Conservation (phyloP, 2,329 filamentous ascomycete genomes). For the Apiospora rasikravindrae region DNA sequence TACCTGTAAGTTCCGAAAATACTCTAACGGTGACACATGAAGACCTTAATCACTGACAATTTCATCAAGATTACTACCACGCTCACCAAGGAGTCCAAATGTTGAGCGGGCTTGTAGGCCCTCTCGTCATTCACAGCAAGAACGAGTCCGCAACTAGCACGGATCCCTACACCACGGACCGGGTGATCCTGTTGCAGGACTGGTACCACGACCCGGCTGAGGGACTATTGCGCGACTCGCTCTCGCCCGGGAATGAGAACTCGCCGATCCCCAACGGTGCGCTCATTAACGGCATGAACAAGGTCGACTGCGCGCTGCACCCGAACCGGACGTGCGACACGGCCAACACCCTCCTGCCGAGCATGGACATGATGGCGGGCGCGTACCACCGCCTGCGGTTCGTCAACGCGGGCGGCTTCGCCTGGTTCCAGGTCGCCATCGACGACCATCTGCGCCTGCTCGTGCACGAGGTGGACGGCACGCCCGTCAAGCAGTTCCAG, state of each 20-base stretch:
- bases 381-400: conserved; percentile 70
- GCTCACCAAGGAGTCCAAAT: conserved; percentile 66
- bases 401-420: conserved; percentile 73
- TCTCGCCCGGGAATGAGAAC: conserved; percentile 48
- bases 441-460: conserved; percentile 62
- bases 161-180: conserved; percentile 58
- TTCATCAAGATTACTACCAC: conserved; percentile 41
- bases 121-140: conserved; percentile 66
- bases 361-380: conserved; percentile 54
- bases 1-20: conserved; percentile 39
- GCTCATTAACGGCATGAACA: conserved; percentile 50
- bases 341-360: conserved; percentile 43
- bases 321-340: conserved; percentile 51
- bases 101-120: conserved; percentile 69
- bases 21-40: not conserved
- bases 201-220: conserved; percentile 67
- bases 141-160: conserved; percentile 50
- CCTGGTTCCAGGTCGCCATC: conserved; percentile 73
- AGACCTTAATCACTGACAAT: conserved; percentile 29
- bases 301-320: conserved; percentile 45
- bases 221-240: conserved; percentile 42
- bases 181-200: conserved; percentile 69
- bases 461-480: conserved; percentile 74
- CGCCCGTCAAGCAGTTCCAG: conserved; percentile 64
- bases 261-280: conserved; percentile 52